phyloP scores from a whole-genome alignment of 768 basidiomycete genomes.

The Mycena amicta region DNA sequence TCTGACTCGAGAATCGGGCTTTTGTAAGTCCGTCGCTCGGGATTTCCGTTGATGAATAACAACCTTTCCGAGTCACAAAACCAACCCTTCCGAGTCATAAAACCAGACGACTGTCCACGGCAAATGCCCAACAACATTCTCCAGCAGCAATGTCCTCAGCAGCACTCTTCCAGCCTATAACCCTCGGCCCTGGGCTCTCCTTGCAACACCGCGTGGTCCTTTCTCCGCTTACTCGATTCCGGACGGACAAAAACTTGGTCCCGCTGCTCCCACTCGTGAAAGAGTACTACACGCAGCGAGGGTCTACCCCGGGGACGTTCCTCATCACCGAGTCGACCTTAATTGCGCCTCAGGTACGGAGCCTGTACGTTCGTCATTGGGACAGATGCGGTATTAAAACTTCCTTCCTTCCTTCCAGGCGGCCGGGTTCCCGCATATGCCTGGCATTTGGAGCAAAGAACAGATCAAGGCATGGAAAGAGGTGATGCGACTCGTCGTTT shows the following conservation, averaged over 20 bases:
- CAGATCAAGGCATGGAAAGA: conserved; percentile 50
- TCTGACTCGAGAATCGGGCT: no score
- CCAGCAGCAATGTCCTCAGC: not conserved
- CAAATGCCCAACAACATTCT: no score
- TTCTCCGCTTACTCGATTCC: conserved; percentile 36
- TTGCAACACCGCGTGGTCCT: conserved; percentile 36
- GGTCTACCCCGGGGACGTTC: conserved; percentile 35
- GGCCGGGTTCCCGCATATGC: conserved; percentile 32
- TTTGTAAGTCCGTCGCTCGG: no score
- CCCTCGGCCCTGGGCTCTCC: not conserved
- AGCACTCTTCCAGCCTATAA: conserved; percentile 9
- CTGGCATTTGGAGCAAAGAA: conserved; percentile 44
- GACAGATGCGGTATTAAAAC: no score
- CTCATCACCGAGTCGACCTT: conserved; percentile 45
- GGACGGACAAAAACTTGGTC: conserved; percentile 29
- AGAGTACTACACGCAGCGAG: conserved; percentile 36
- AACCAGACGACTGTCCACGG: no score
- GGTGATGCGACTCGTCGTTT: conserved; percentile 19
- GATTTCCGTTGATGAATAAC: no score
- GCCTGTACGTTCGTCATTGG: no score
- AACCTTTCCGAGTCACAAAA: no score
- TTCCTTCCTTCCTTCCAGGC: no score
- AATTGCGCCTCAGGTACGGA: conserved; percentile 30
- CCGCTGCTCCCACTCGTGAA: conserved; percentile 30
- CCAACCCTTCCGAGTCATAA: no score